Evolutionary conservation across 164 flowering plant genomes (phyloP).

Genomic region (Magnolia kwangsiensis): DNA sequence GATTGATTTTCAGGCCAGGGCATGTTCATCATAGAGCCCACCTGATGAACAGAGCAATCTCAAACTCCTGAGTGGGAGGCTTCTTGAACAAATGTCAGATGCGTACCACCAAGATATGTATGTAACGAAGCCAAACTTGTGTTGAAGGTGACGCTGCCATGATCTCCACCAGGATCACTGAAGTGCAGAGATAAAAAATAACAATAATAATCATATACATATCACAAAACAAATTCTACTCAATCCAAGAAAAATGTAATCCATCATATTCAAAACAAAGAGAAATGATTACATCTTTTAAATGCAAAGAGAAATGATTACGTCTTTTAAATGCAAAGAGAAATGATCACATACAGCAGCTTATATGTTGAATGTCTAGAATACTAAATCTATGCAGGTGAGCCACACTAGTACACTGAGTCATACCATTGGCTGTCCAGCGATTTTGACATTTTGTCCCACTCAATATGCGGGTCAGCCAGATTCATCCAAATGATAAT

Average conservation of each 20-base stretch:
- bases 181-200: background rate
- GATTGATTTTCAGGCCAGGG: background rate
- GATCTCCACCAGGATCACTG: slow-evolving; percentile 35
- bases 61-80: background rate
- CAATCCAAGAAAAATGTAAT: background rate
- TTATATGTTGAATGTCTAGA: too few relatives aligned
- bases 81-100: background rate
- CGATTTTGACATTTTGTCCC: too few relatives aligned
- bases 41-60: background rate
- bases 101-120: slow-evolving; percentile 91
- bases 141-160: slow-evolving; percentile 52
- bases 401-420: too few relatives aligned
- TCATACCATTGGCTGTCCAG: too few relatives aligned
- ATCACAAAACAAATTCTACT: background rate
- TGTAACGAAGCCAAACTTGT: slow-evolving; percentile 74
- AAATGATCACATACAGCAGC: background rate
- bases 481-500: too few relatives aligned
- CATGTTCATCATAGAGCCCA: background rate
- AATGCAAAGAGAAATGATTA: background rate
- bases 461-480: too few relatives aligned
- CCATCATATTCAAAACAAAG: background rate
- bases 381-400: too few relatives aligned
- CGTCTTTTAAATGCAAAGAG: background rate
- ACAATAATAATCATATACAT: background rate
- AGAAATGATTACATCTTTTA: background rate